Evolutionary conservation across 1,284 basidiomycete species (phyloP).

Genomic region (Rhodotorula sp.): DNA sequence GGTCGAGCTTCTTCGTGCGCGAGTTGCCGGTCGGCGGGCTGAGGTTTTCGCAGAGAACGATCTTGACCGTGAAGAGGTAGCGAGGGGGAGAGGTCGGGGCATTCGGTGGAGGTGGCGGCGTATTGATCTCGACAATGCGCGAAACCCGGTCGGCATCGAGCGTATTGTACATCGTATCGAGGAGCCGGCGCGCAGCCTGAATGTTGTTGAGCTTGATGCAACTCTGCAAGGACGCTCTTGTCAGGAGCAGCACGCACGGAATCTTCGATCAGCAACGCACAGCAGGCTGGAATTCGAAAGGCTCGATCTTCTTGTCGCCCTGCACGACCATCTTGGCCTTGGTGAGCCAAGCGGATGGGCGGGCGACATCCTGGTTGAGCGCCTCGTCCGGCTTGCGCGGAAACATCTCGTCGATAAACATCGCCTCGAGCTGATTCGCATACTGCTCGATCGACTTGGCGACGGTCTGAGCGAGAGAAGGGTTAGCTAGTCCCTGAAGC

Average conservation of each 20-base stretch:
- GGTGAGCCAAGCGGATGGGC: conserved; percentile 88
- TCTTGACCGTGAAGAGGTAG: conserved; percentile 91
- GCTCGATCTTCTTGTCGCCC: conserved; percentile 85
- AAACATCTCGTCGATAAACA: conserved; percentile 93
- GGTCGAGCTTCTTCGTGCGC: conserved; percentile 69
- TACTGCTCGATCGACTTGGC: conserved; percentile 91
- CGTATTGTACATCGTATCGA: conserved; percentile 91
- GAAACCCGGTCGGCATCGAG: conserved; percentile 87
- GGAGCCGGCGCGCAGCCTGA: conserved; percentile 80
- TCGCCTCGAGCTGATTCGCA: conserved; percentile 77
- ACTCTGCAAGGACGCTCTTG: conserved; percentile 56
- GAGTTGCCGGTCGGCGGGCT: conserved; percentile 67
- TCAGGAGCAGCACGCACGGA: neutral
- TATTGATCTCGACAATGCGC: conserved; percentile 56
- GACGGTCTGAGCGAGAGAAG: conserved; percentile 64
- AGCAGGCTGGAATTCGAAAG: conserved; percentile 85
- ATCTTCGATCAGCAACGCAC: conserved; percentile 45
- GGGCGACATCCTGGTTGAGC: conserved; percentile 48
- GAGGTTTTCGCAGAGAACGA: conserved; percentile 82
- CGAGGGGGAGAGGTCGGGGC: conserved; percentile 55
- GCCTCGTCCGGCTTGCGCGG: conserved; percentile 70
- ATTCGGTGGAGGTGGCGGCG: conserved; percentile 26
- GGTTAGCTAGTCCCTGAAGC: neutral
- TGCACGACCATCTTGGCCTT: conserved; percentile 73
- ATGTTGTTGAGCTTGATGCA: conserved; percentile 99